Evolutionary conservation across 148 eudicot species (phyloP), one percentile per base, ranked within the genome.

Genomic region (Camellia lanceoleosa): DNA sequence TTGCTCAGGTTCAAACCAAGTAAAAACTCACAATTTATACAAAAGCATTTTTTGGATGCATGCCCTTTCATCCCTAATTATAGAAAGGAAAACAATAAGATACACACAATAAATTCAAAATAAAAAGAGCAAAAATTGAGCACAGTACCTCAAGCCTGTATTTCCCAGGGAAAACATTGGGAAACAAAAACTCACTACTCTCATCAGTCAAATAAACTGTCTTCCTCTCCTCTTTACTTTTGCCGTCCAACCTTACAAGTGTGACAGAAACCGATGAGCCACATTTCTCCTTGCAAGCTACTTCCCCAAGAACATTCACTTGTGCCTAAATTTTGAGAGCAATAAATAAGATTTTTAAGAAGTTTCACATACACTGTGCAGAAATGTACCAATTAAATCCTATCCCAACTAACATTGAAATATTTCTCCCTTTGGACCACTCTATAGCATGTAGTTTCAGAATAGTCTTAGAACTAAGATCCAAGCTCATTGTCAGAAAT

Each of bases 141-240:
- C 49, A 71, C 46, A 71, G 49, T 90, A 95, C 98, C 97, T 95
- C 93, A 84, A 95, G 81, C 80, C 87, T 91, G 85, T 95, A 92
- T 83, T 92, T 95, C 63, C 98, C 98, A 51, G 98, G 98, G 73
- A 95, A 92, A 72, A 95, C 89, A 79, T 92, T 84, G 30, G 89
- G 79, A 84, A 95, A 95, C 47, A 84, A 51, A 78, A 95, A 95
- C 9, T 89, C 88, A 79, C 77, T 80, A 81, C 83, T 84, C 79
- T 86, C 92, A 82, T 90, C 91, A 66, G 88, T 85, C 89, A 95
- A 86, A 77, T 83, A 81, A 82, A 87, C 71, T 55, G 88, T 86
- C 82, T 82, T 82, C 54, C 67, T 86, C 82, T 85, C 90, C 78
- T 82, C 88, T 84, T 87, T 87, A 78, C 86, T 84, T 88, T 82